Base-by-base conservation (phyloP, 495 filamentous ascomycete species). In the Hypoxylon subgilvum region DNA sequence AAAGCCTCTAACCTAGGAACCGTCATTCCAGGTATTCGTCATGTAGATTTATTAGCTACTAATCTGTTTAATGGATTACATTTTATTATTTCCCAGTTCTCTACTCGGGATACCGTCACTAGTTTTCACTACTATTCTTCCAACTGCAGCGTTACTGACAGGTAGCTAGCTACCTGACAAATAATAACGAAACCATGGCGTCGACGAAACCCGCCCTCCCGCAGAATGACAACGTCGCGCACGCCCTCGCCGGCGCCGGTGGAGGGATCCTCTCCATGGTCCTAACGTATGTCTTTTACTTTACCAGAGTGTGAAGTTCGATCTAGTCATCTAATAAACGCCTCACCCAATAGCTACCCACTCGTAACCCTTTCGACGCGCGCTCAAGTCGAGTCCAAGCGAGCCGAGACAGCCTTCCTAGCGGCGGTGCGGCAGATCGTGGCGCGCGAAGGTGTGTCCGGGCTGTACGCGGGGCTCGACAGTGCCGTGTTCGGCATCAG, bases 331-430 rank as follows among this genome's bases (percentile, higher is more conserved):
- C n/a, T n/a, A n/a, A n/a, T n/a, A n/a, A n/a, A n/a, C 58, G 45
- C 12, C 9, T 8, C 31, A n/a, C 21, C 30, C 12, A 43, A 22
- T 57, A 93, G 90, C 47, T 97, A 98, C 71, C 94, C 94, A 12
- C 84, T 99, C 50, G 94, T 99, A 62, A 99, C 94, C 7, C 88
- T 99, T 48, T 99, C 94, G 10, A 99, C 94, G 17, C 88, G 94
- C 69, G 94, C 95, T 25, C 94, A 99, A 74, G 92, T 99, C 69
- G 94, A 99, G 72, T 96, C 93, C 27, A 92, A 91, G 74, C 89
- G 91, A 51, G 91, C 90, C 39, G 85, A 95, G 42, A 89, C 90
- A 6, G 82, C 85, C 40, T 90, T 91, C 57, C 80, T 89, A 39
- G 83, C 91, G 56, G 90, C 94, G 10, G 82, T 92, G 50, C 85